These are phyloP conservation scores for Dacryopinax primogenitus DNA, from an alignment of 768 basidiomycete species.

Conservation along the genomic window DNA sequence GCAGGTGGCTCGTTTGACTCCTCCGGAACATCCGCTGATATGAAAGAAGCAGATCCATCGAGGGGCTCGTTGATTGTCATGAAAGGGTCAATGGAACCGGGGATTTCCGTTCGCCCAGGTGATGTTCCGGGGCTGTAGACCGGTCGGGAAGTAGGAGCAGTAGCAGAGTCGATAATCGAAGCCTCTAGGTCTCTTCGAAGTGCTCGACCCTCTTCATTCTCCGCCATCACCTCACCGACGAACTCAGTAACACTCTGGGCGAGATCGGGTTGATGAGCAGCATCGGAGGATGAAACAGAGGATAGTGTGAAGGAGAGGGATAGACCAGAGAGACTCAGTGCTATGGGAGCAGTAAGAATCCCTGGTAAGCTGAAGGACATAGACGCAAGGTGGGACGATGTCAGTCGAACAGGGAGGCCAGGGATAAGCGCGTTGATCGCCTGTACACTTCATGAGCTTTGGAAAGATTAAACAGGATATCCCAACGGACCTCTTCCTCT, in stretches of 20 bases:
- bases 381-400: slow-evolving; percentile 63
- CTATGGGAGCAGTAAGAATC: slow-evolving; percentile 59
- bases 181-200: background rate
- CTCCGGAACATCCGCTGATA: slow-evolving; percentile 20
- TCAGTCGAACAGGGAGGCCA: slow-evolving; percentile 53
- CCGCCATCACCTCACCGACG: slow-evolving; percentile 8
- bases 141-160: background rate
- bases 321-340: slow-evolving; percentile 54
- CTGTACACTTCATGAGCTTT: slow-evolving; percentile 29
- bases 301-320: slow-evolving; percentile 42
- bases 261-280: slow-evolving; percentile 12
- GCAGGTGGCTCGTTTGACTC: slow-evolving; percentile 30
- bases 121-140: background rate
- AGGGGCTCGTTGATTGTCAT: slow-evolving; percentile 29
- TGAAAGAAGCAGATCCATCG: slow-evolving; percentile 34
- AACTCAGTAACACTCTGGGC: background rate
- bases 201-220: background rate
- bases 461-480: background rate
- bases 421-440: slow-evolving; percentile 62
- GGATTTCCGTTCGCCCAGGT: slow-evolving; percentile 9
- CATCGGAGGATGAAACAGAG: slow-evolving; percentile 2
- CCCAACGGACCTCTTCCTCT: slow-evolving; percentile 49
- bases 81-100: slow-evolving; percentile 57
- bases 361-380: slow-evolving; percentile 52
- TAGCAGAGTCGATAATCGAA: background rate